Conservation (phyloP, 2,329 filamentous ascomycete genomes). For the Aureobasidium sp. region DNA sequence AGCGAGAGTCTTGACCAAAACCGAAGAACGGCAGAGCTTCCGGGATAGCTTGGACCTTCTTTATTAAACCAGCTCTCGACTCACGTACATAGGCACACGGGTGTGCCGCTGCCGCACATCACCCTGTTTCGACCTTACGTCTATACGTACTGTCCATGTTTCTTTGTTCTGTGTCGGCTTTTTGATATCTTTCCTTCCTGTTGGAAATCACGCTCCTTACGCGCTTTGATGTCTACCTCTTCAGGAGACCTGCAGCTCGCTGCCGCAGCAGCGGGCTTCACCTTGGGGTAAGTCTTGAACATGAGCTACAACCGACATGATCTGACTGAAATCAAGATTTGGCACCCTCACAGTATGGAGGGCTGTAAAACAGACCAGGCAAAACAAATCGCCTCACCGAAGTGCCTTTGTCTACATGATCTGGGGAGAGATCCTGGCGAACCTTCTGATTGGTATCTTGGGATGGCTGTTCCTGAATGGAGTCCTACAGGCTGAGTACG, state of each 20-base stretch:
- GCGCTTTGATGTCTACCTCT: neutral
- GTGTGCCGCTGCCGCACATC: neutral
- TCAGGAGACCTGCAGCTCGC: conserved; percentile 14
- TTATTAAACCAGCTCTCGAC: neutral
- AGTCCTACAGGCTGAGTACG: conserved; percentile 1
- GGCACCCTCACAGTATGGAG: conserved; percentile 34
- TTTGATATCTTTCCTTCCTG: neutral
- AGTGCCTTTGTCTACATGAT: conserved; percentile 34
- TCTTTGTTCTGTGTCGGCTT: neutral
- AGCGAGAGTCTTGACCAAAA: neutral
- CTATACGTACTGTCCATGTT: neutral
- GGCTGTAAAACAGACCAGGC: conserved; percentile 29
- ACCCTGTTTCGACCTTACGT: neutral
- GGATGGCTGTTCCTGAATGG: conserved; percentile 20
- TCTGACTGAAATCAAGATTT: conserved; percentile 18
- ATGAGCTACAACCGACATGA: too few relatives aligned
- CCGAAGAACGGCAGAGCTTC: neutral
- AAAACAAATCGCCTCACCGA: neutral
- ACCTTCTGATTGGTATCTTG: conserved; percentile 35
- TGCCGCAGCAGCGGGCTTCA: conserved; percentile 26
- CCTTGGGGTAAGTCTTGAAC: conserved; percentile 22
- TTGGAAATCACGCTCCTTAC: neutral
- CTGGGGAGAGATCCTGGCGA: conserved; percentile 39
- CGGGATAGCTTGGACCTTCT: neutral
- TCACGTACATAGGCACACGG: neutral